Base-by-base conservation (phyloP, 179 eudicot genomes). In the Pouteria campechiana region DNA sequence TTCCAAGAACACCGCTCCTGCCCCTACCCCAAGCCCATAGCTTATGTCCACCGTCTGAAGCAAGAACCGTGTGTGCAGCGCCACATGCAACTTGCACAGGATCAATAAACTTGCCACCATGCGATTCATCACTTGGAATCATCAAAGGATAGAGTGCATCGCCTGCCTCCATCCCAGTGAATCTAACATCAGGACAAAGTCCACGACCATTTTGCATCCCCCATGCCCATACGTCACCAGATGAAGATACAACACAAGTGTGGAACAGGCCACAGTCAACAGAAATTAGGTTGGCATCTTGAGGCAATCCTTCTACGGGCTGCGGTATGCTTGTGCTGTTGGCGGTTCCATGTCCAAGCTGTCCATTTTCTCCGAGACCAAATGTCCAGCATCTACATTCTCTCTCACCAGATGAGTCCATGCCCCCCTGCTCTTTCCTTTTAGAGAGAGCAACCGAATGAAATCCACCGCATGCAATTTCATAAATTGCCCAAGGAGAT, bases 21-120 rank as follows among this genome's bases (percentile, higher is more conserved):
- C 89, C 96, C 52, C 96, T 61, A 15, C 96, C 96, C 96, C 96
- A 82, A 13, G 96, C 69, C 74, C 81, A 86, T 41, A 82, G 72
- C 45, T 65, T 69, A 57, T 62, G 69, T 31, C 93, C 93, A 18
- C 64, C 73, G 20, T 70, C 81, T 14, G 63, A 75, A 33, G 70
- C 65, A 56, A 86, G 71, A 54, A 82, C 69, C 2, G 94, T 87
- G 64, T 87, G 96, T 36, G 94, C 96, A 3, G 86, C 96, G 39
- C 96, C 96, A 57, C 96, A 87, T 0, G 74, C 73, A 15, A 87
- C 71, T 33, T 69, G 81, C 23, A 72, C 46, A 1, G 86, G 77
- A 3, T 43, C 79, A 0, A 68, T 72, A 52, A 87, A 76, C 33
- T 54, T 69, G 5, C 71, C 68, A 12, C 73, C 65, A 22, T 55